These are phyloP conservation scores for Leccinum incarnatum DNA, from an alignment of 768 basidiomycete species.

Conservation along the genomic window DNA sequence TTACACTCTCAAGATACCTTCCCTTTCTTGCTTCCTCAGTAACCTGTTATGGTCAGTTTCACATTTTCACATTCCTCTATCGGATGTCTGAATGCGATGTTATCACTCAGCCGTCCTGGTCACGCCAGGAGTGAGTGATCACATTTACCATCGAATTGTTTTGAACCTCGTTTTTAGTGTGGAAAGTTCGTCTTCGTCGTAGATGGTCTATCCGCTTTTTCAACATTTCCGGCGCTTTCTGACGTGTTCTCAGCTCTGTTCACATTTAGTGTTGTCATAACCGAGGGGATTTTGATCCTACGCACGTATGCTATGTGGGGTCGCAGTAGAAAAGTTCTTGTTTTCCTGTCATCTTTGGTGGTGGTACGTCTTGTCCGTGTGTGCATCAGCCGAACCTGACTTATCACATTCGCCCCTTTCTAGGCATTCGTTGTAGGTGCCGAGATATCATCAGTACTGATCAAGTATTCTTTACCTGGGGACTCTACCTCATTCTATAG, in stretches of 20 bases:
- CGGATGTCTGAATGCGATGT: background rate
- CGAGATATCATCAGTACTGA: background rate
- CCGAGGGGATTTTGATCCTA: constrained; percentile 9
- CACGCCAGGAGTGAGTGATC: constrained; percentile 2
- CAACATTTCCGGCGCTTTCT: background rate
- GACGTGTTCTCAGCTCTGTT: constrained; percentile 13
- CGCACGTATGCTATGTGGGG: constrained; percentile 29
- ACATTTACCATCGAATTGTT: background rate
- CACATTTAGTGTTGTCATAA: constrained; percentile 11
- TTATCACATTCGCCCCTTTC: background rate
- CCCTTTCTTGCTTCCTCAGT: constrained; percentile 18
- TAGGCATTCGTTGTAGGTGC: constrained; percentile 18
- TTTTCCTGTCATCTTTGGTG: constrained; percentile 15
- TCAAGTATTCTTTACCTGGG: constrained; percentile 15
- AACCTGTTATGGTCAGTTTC: constrained; percentile 19
- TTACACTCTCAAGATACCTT: constrained; percentile 28
- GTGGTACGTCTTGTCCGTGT: constrained; percentile 6
- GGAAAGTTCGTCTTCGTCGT: constrained; percentile 15
- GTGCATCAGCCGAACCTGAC: too few species aligned
- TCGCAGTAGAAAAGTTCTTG: constrained; percentile 15
- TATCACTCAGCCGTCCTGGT: constrained; percentile 10
- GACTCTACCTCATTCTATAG: constrained; percentile 17
- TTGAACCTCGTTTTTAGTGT: constrained; percentile 14
- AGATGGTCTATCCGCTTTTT: constrained; percentile 11
- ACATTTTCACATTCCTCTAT: background rate